Base-by-base conservation (phyloP, 257 asterid species). In the Scutellaria barbata region DNA sequence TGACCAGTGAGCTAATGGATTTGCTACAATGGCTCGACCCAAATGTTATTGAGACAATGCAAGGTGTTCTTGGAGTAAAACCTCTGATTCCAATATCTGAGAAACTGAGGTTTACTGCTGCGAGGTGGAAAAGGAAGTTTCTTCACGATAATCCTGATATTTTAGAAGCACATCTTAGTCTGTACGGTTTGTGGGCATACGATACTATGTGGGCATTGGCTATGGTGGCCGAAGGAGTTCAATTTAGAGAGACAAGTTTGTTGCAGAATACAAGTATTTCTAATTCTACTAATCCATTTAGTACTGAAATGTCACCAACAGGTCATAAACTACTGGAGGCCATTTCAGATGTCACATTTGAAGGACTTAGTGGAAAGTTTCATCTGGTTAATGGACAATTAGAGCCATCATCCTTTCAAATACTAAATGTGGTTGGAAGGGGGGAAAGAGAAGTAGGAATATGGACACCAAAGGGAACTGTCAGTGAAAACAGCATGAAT, bases 151-250 rank as follows among this genome's bases (percentile, higher is more conserved):
- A 86, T 55, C 81, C 80, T 7, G 41, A 45, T 13, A 33, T 11
- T 8, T 16, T 43, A 16, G 12, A 3, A 25, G 77, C 72, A 14
- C 85, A 83, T 12, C 42, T 80, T 13, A 76, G 78, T 50, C 65
- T 81, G 33, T 81, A 68, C 14, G 85, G 88, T 33, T n/a, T 85
- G 37, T 81, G 86, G 85, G 90, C 90, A 4, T 85, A 85, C 6
- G 86, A 85, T 20, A 69, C 86, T 42, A 5, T 74, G 45, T 81
- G 77, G 72, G 73, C 77, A 42, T 73, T 81, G 65, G 84, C 82
- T 13, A 50, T 72, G 74, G 85, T 86, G 0, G 50, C 71, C 17
- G 86, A 83, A 58, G 63, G 54, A 54, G 78, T 68, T 50, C 56
- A 55, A 1, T 55, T 76, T 17, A 7, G 20, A 55, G 65, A 57